Evolutionary conservation across 2,329 filamentous ascomycete genomes (phyloP), one percentile per base, ranked within the genome.

Genomic region (Immersiporthe knoxdaviesiana): DNA sequence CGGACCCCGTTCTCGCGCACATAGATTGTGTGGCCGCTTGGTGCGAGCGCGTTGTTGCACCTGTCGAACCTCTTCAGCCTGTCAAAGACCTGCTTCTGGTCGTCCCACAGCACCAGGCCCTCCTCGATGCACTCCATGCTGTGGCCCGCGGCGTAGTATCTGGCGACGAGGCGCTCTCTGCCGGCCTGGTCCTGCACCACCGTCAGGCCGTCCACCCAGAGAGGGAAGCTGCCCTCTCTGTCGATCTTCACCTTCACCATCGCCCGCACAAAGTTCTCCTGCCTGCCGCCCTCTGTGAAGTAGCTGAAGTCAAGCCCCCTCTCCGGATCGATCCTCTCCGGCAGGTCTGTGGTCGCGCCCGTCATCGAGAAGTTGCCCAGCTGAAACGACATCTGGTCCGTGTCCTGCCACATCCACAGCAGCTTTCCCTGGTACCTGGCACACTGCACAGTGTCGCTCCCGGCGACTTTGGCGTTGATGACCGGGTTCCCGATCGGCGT

Each of bases 351-450:
- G 30, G 62, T 63, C 8, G 70, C 70, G 18, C 64, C 70, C n/a
- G 70, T 69, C 70, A 71, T 71, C 4, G 52, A 39, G 32, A 71
- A 71, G 32, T 71, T 71, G 6, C 70, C 70, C 16, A 71, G 63
- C 44, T 62, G 61, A 12, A 71, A 71, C 7, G 52, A 59, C 61
- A 71, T 44, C 56, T 64, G 70, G 8, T 71, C 70, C 8, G 70
- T 71, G 30, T 71, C 70, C n/a, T 71, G 70, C 70, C 70, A 71
- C 67, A 71, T 69, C 70, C 70, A 71, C 2, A 71, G 65, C 14
- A 71, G 62, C 27, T 65, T 71, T 1, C 50, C 65, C 21, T 67
- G 27, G 47, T 67, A 71, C 2, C 41, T 64, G 2, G 30, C 61
- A n/a, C 70, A 71, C 32, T 71, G 70, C 37, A 71, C 69, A 10